Evolutionary conservation across 345 rosid genomes (phyloP), one percentile per base, ranked within the genome.

Genomic region (Crucihimalaya himalaica): DNA sequence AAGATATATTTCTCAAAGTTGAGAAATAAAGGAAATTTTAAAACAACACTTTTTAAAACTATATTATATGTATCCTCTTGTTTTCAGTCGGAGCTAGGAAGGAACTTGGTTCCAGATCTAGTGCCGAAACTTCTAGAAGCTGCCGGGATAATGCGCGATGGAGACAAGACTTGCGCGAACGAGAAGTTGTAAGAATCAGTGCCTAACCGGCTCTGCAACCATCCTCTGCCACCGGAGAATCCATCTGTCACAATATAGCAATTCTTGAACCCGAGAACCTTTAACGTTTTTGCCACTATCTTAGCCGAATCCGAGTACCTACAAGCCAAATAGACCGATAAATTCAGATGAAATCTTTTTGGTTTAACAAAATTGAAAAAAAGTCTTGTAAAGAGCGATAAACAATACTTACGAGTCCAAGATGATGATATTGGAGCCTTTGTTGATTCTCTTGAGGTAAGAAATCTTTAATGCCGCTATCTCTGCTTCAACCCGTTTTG

Each of bases 171-270:
- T 72, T 94, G 86, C 0, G 86, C 88, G 5, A 87, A 79, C 6
- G 91, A 84, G 52, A 89, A 76, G 71, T 84, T 89, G 64, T 91
- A 91, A 18, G 98, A 75, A 80, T 94, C 96, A 27, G 87, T 83
- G 20, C 97, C 98, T 66, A 94, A 80, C 42, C 88, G 79, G 70
- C 98, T 94, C 83, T 89, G 97, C 8, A 85, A 63, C 98, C 98
- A 94, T 47, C 97, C 97, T 82, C 79, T 87, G 23, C 95, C 63
- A 27, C 98, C 98, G 0, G 96, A 89, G 74, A 91, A 94, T 9
- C 97, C 98, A 48, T 86, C 96, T 0, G 85, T 78, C 2, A 94
- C 88, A 50, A 83, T 76, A 86, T 86, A 94, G 68, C 96, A 85
- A 71, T 86, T 91, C 77, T 86, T 89, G 80, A 84, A 94, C 0